phyloP scores from a whole-genome alignment of 257 asterid species.

The Cynanchum wilfordii region DNA sequence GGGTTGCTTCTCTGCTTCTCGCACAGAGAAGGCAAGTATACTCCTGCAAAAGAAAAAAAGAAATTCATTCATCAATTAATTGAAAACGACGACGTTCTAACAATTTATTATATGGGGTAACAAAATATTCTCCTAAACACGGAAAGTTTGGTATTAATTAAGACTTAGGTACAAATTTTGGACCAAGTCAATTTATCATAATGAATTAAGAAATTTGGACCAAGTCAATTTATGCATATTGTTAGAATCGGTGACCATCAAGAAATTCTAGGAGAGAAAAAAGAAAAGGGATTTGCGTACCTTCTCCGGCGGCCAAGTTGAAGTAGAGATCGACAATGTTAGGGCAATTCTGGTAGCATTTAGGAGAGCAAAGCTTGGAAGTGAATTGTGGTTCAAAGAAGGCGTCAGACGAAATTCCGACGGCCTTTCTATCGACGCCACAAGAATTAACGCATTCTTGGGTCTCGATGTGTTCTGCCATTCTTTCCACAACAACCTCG shows the following conservation, averaged over 20 bases:
- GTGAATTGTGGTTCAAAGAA: slow-evolving; percentile 50
- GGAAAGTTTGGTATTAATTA: not conserved
- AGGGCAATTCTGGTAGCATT: slow-evolving; percentile 73
- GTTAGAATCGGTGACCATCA: not conserved
- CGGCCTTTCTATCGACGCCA: slow-evolving; percentile 56
- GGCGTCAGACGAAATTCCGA: slow-evolving; percentile 75
- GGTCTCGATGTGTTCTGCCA: slow-evolving; percentile 63
- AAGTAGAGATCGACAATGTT: slow-evolving; percentile 74
- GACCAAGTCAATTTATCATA: not conserved
- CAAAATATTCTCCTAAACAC: not conserved
- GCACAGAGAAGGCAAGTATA: slow-evolving; percentile 58
- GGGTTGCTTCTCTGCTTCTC: slow-evolving; percentile 47
- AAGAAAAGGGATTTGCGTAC: slow-evolving; percentile 20
- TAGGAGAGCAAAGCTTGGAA: slow-evolving; percentile 55
- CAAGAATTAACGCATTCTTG: slow-evolving; percentile 62
- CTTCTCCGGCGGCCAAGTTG: slow-evolving; percentile 86
- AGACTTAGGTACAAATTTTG: not conserved
- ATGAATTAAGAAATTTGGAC: not conserved
- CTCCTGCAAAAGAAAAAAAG: slow-evolving; percentile 32
- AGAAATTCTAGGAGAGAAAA: not conserved
- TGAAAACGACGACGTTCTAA: too few relatives aligned
- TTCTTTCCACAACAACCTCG: slow-evolving; percentile 55
- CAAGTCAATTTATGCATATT: too few relatives aligned
- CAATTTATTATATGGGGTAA: too few relatives aligned
- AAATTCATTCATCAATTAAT: too few relatives aligned